Evolutionary conservation across 2,329 filamentous ascomycete genomes (phyloP), one percentile per base, ranked within the genome.

Genomic region (Periglandula ipomoeae): DNA sequence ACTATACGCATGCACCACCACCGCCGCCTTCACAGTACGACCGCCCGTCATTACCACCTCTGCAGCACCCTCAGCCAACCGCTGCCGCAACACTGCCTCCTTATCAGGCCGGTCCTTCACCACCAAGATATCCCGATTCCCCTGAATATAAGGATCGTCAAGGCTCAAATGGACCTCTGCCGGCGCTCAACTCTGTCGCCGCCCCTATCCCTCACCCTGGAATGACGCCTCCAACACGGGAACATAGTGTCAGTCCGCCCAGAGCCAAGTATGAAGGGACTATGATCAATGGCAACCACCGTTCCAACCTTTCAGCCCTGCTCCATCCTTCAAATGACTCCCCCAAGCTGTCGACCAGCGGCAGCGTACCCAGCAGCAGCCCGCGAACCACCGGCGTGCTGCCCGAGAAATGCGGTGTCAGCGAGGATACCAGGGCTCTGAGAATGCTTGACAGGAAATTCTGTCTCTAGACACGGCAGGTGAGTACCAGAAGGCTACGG

Each of bases 371-470:
- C 53, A 78, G 73, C 53, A 78, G 73, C 55, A 68, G 62, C 46
- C 63, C 64, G 6, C 60, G 64, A 45, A 50, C 57, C 19, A 58
- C 50, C 32, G 59, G 52, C 20, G 46, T 58, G 15, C 58, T 56
- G 17, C 54, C 56, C 8, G 65, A 67, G 44, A 62, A 63, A 50
- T 56, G 59, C 23, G 75, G 72, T 5, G 79, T 78, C 44, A 69
- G 74, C 17, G 83, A 87, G 61, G 84, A 87, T 55, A 75, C 75
- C 52, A 72, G 82, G 55, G 82, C 82, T 2, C 63, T 87, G 41
- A 74, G 80, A 53, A 81, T 85, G 60, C 68, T 88, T 44, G 80
- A 88, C 63, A 70, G 74, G 54, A 78, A 77, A 56, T 78, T 79
- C 56, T 66, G 64, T 40, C 35, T 47, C 3, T 47, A 17, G 23